phyloP scores from a whole-genome alignment of 768 basidiomycete species.

The Calvatia gigantea region DNA sequence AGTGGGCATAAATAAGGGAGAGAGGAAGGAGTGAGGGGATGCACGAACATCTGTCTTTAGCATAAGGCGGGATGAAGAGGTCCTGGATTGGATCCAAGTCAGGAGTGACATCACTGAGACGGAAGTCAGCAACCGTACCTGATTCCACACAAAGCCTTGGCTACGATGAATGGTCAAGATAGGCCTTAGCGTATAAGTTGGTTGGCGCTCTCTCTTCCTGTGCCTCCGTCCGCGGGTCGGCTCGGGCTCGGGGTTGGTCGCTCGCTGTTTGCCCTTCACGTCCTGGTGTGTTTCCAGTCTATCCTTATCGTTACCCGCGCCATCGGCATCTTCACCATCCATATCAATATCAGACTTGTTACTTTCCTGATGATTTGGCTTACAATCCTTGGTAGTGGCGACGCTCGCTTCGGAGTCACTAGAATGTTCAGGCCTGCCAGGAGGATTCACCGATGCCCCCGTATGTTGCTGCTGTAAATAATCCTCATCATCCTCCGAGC shows the following conservation, averaged over 20 bases:
- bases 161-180: constrained; percentile 85
- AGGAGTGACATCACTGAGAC: not conserved
- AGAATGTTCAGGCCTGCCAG: constrained; percentile 5
- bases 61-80: constrained; percentile 83
- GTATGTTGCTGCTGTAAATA: constrained; percentile 28
- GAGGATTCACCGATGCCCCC: not conserved
- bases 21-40: constrained; percentile 19
- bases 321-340: constrained; percentile 44
- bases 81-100: constrained; percentile 44
- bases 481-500: constrained; percentile 75
- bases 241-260: constrained; percentile 63
- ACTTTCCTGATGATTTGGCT: constrained; percentile 22
- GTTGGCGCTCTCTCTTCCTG: constrained; percentile 53
- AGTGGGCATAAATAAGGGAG: constrained; percentile 15
- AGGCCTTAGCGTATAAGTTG: constrained; percentile 65
- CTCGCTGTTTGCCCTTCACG: constrained; percentile 78
- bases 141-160: constrained; percentile 91
- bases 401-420: constrained; percentile 16
- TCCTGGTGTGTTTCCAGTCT: constrained; percentile 58
- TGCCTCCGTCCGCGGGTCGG: constrained; percentile 27
- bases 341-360: constrained; percentile 53
- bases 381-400: constrained; percentile 10
- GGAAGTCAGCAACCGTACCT: constrained; percentile 44
- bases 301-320: constrained; percentile 23
- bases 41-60: constrained; percentile 84